Percentiles rank a stretch among this genome's conserved stretches.
Conservation (phyloP, 1,284 basidiomycete genomes). For the Melampsora americana region DNA sequence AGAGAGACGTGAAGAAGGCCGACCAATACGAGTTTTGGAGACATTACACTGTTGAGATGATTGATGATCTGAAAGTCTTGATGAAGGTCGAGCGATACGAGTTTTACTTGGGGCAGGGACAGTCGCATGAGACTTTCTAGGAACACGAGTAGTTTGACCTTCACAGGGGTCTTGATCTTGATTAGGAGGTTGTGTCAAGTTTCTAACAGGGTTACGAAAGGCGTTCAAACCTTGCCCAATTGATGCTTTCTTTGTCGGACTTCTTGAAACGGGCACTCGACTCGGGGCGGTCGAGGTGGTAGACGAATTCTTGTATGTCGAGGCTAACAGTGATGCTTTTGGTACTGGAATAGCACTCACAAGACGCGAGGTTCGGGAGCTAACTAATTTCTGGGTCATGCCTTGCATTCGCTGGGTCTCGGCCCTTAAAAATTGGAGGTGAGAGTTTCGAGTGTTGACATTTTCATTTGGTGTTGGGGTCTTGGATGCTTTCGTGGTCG, state of each 20-base stretch:
- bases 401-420: conserved; percentile 43
- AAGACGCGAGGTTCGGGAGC: conserved; percentile 26
- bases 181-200: conserved; percentile 6
- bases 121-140: background rate
- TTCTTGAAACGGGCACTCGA: conserved; percentile 6
- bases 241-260: conserved; percentile 4
- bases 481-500: background rate
- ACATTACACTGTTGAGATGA: conserved; percentile 3
- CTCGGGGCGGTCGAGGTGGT: background rate
- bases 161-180: conserved; percentile 11
- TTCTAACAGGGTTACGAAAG: background rate
- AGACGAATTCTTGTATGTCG: background rate
- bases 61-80: conserved; percentile 22
- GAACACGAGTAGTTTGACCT: background rate
- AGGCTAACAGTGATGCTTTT: conserved; percentile 8
- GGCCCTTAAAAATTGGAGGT: conserved; percentile 28
- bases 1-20: conserved; percentile 26
- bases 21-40: conserved; percentile 15
- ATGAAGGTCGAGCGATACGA: conserved; percentile 24
- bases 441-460: conserved; percentile 17
- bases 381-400: conserved; percentile 43
- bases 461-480: background rate
- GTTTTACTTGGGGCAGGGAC: background rate
- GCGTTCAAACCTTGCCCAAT: background rate
- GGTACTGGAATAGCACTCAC: conserved; percentile 37